These are phyloP conservation scores for Filobasidium floriforme DNA, from an alignment of 768 basidiomycete genomes.

Conservation along the genomic window DNA sequence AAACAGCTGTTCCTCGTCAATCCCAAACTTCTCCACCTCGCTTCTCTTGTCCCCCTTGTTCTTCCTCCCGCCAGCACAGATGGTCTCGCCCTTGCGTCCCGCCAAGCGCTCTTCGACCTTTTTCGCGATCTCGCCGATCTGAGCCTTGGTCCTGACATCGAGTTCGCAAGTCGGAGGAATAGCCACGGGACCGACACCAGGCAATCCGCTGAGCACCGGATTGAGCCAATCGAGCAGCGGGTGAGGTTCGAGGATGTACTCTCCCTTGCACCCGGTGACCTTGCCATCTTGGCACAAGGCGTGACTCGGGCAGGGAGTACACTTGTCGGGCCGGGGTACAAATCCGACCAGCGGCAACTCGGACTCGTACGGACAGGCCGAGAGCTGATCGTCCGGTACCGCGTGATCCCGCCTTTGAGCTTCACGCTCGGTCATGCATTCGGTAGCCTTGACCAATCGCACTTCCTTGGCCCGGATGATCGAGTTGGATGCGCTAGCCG, in stretches of 20 bases:
- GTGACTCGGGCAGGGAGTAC: conserved; percentile 46
- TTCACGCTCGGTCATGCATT: conserved; percentile 33
- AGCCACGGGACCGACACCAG: conserved; percentile 37
- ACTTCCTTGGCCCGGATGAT: conserved; percentile 25
- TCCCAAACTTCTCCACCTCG: conserved; percentile 18
- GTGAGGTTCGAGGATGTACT: conserved; percentile 39
- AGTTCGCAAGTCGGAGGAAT: conserved; percentile 44
- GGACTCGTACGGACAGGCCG: conserved; percentile 13
- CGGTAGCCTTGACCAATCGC: conserved; percentile 22
- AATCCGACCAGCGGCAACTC: conserved; percentile 37
- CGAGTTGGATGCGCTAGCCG: conserved; percentile 34
- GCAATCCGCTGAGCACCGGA: conserved; percentile 32
- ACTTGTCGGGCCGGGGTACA: conserved; percentile 36
- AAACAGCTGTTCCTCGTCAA: conserved; percentile 17
- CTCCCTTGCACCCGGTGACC: conserved; percentile 41
- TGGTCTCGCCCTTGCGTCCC: conserved; percentile 36
- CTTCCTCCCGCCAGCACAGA: conserved; percentile 41
- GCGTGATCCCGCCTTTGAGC: background rate
- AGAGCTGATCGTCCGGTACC: background rate
- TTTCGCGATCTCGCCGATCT: conserved; percentile 40
- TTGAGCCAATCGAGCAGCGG: conserved; percentile 28
- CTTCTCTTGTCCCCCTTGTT: conserved; percentile 19
- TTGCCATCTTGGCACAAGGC: conserved; percentile 41
- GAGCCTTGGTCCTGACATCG: conserved; percentile 45
- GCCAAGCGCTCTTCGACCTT: conserved; percentile 37